phyloP scores from a whole-genome alignment of 2,329 filamentous ascomycete species.

The Cryphonectria nitschkei region DNA sequence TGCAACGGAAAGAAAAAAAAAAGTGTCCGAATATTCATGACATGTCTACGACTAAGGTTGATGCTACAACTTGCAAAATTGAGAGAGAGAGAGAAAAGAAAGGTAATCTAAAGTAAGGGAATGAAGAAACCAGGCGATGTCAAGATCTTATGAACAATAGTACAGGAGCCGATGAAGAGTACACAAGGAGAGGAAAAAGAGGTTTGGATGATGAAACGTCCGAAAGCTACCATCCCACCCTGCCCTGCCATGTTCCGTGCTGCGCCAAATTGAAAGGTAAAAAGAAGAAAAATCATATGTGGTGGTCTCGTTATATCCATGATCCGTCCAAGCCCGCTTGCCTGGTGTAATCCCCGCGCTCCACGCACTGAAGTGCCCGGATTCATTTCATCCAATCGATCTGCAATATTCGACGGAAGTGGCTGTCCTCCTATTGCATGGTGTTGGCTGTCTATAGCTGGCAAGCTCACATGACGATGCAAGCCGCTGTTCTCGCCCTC shows the following conservation, averaged over 20 bases:
- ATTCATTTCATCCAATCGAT: not conserved
- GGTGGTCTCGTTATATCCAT: not conserved
- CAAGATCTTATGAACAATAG: not conserved
- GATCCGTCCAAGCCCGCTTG: not conserved
- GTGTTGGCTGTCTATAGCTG: not conserved
- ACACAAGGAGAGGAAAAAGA: not conserved
- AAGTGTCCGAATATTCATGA: not conserved
- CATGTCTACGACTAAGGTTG: not conserved
- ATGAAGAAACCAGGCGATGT: not conserved
- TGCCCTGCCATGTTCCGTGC: not conserved
- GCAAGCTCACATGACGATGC: conserved; percentile 33
- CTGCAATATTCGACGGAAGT: not conserved
- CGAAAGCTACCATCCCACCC: not conserved
- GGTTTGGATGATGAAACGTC: not conserved
- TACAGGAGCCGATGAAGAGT: not conserved
- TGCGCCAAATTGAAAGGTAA: not conserved
- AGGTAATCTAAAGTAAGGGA: not conserved
- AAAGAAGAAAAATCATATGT: not conserved
- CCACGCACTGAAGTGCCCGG: not conserved
- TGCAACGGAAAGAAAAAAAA: not conserved
- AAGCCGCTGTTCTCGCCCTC: conserved; percentile 35
- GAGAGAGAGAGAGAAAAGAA: too few relatives aligned
- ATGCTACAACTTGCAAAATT: not conserved
- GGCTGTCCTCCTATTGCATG: not conserved
- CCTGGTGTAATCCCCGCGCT: too few relatives aligned